These are phyloP conservation scores for Eruca vesicaria DNA, from an alignment of 441 rosid genomes.

Conservation along the genomic window DNA sequence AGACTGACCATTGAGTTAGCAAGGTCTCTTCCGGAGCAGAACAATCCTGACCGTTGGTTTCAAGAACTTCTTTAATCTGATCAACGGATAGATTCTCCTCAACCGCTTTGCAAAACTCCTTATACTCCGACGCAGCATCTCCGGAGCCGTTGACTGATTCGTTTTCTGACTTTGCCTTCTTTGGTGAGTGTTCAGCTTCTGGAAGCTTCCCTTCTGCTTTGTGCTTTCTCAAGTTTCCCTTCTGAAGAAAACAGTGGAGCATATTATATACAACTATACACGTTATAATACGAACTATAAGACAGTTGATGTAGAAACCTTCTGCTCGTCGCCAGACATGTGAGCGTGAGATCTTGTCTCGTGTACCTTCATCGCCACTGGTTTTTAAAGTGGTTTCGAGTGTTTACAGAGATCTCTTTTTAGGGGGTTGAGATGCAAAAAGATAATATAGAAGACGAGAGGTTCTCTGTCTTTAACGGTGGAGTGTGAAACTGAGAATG, in stretches of 20 bases:
- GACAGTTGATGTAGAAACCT: slow-evolving; percentile 3
- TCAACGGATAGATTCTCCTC: slow-evolving; percentile 52
- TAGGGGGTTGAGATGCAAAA: not conserved
- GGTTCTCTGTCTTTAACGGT: slow-evolving; percentile 14
- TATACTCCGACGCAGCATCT: slow-evolving; percentile 48
- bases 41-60: slow-evolving; percentile 57
- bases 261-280: not conserved
- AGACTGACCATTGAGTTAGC: slow-evolving; percentile 53
- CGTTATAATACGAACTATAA: not conserved
- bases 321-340: slow-evolving; percentile 55
- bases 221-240: slow-evolving; percentile 70
- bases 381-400: not conserved
- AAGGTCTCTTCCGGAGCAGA: slow-evolving; percentile 47
- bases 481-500: slow-evolving; percentile 24
- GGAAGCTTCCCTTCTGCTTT: slow-evolving; percentile 63
- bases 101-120: slow-evolving; percentile 49
- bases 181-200: slow-evolving; percentile 59
- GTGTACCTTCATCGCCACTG: slow-evolving; percentile 48
- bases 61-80: slow-evolving; percentile 62
- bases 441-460: slow-evolving; percentile 27
- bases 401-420: not conserved
- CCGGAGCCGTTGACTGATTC: slow-evolving; percentile 9
- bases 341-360: slow-evolving; percentile 72
- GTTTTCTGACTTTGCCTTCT: slow-evolving; percentile 52
- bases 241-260: not conserved